These are phyloP conservation scores for Ramularia collo-cygni DNA, from an alignment of 2,329 filamentous ascomycete genomes.

Conservation along the genomic window DNA sequence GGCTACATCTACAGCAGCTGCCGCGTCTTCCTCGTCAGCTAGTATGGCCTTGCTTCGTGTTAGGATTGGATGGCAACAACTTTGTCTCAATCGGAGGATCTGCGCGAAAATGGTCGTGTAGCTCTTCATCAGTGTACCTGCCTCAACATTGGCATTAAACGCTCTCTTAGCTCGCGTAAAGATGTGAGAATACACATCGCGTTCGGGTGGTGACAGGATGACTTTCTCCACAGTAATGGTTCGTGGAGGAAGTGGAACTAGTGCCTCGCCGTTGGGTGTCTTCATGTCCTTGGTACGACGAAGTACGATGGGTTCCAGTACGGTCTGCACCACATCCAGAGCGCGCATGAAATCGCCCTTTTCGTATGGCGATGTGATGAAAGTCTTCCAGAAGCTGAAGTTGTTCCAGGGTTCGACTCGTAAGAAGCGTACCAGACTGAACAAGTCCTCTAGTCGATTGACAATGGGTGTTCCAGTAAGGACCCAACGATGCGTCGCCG, in stretches of 20 bases:
- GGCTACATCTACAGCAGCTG: slow-evolving; percentile 66
- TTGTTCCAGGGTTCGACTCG: slow-evolving; percentile 97
- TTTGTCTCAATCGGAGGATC: slow-evolving; percentile 84
- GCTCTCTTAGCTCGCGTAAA: slow-evolving; percentile 74
- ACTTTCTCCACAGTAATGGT: slow-evolving; percentile 80
- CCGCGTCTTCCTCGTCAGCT: slow-evolving; percentile 80
- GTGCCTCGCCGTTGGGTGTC: slow-evolving; percentile 72
- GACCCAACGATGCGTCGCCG: slow-evolving; percentile 81
- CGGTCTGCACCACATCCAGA: slow-evolving; percentile 92
- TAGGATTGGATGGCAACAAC: slow-evolving; percentile 86
- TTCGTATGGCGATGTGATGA: slow-evolving; percentile 96
- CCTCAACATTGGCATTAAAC: slow-evolving; percentile 79
- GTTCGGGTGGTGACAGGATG: slow-evolving; percentile 75
- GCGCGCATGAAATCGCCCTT: slow-evolving; percentile 90
- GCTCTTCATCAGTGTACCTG: slow-evolving; percentile 87
- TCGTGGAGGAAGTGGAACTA: slow-evolving; percentile 77
- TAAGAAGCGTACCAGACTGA: slow-evolving; percentile 85
- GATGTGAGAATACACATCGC: slow-evolving; percentile 89
- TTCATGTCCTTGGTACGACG: slow-evolving; percentile 97
- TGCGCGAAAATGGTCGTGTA: slow-evolving; percentile 98
- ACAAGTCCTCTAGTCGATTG: slow-evolving; percentile 89
- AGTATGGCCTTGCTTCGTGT: slow-evolving; percentile 79
- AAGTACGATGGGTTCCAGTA: slow-evolving; percentile 90
- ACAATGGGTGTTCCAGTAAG: slow-evolving; percentile 95
- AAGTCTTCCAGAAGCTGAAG: slow-evolving; percentile 98